Evolutionary conservation across 176 grass and related monocot genomes (phyloP).

Genomic region (Oryza glaberrima): DNA sequence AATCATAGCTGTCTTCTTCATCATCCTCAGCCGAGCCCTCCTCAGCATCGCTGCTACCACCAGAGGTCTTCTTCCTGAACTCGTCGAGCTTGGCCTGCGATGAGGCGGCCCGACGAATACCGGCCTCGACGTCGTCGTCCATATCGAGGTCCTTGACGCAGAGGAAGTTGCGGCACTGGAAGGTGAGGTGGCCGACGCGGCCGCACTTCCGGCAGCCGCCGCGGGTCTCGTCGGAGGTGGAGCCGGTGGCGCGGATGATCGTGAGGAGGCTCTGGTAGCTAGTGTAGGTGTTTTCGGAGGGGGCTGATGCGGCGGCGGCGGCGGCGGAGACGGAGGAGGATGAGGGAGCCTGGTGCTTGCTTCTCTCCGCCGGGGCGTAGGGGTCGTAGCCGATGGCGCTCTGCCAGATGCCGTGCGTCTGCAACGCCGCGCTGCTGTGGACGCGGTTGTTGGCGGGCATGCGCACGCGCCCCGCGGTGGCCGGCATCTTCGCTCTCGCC

Average conservation of each 20-base stretch:
- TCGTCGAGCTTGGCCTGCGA: conserved; percentile 44
- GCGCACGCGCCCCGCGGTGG: conserved; percentile 91
- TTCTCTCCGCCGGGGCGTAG: conserved; percentile 72
- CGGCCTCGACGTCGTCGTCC: conserved; percentile 45
- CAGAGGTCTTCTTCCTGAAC: conserved; percentile 57
- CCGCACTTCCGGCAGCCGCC: too few species aligned
- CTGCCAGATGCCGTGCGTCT: conserved; percentile 97
- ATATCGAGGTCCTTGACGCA: conserved; percentile 52
- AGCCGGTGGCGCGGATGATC: too few species aligned
- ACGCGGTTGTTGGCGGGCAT: conserved; percentile 99
- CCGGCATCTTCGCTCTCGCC: conserved; percentile 68
- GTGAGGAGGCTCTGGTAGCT: too few species aligned
- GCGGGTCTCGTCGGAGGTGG: too few species aligned
- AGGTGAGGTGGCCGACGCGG: conserved; percentile 77
- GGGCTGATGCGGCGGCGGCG: conserved; percentile 19
- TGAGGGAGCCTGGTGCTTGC: conserved; percentile 41
- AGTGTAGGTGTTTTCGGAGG: neutral
- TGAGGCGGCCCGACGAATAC: conserved; percentile 6
- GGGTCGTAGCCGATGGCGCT: conserved; percentile 99
- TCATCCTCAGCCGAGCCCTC: conserved; percentile 48
- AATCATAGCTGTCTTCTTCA: conserved; percentile 46
- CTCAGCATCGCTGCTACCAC: neutral
- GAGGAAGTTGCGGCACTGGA: conserved; percentile 98
- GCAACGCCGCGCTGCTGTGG: conserved; percentile 93
- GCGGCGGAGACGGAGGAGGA: conserved; percentile 48